These are phyloP conservation scores for Piloderma croceum DNA, from an alignment of 768 basidiomycete genomes.

Conservation along the genomic window DNA sequence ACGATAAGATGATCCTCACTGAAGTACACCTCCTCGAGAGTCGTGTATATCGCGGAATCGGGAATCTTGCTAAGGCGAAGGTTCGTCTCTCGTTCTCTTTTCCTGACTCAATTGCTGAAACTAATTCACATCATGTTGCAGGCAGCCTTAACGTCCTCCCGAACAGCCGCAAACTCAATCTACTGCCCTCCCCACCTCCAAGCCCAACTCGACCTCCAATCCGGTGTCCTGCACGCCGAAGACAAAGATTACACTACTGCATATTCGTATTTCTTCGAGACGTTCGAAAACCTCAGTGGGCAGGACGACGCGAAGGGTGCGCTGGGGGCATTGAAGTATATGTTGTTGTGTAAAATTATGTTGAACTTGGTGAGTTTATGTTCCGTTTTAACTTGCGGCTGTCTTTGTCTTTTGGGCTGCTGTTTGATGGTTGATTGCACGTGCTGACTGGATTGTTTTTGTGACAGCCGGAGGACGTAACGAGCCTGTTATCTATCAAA, in stretches of 20 bases:
- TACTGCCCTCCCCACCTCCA: slow-evolving; percentile 72
- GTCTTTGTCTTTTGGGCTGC: background rate
- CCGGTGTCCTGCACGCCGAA: slow-evolving; percentile 86
- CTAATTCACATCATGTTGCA: slow-evolving; percentile 19
- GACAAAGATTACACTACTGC: slow-evolving; percentile 97
- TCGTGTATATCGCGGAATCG: slow-evolving; percentile 82
- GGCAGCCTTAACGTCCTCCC: slow-evolving; percentile 84
- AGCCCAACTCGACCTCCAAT: slow-evolving; percentile 58
- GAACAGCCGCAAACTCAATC: slow-evolving; percentile 92
- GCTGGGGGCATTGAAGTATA: slow-evolving; percentile 88
- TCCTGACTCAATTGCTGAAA: background rate
- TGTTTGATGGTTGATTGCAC: background rate
- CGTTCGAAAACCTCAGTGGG: slow-evolving; percentile 81
- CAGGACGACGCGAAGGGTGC: slow-evolving; percentile 72
- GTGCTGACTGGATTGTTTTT: slow-evolving; percentile 1
- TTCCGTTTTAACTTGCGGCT: background rate
- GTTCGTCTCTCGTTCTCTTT: slow-evolving; percentile 30
- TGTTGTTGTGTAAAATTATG: slow-evolving; percentile 99
- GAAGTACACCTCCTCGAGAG: slow-evolving; percentile 95
- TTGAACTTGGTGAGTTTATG: slow-evolving; percentile 68
- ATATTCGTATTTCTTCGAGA: slow-evolving; percentile 96
- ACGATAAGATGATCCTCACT: slow-evolving; percentile 97
- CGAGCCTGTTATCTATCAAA: slow-evolving; percentile 79
- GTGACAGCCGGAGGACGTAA: slow-evolving; percentile 88
- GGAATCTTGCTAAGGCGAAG: slow-evolving; percentile 88